Evolutionary conservation across 1,284 basidiomycete species (phyloP).

Genomic region (Ustilago vetiveriae): DNA sequence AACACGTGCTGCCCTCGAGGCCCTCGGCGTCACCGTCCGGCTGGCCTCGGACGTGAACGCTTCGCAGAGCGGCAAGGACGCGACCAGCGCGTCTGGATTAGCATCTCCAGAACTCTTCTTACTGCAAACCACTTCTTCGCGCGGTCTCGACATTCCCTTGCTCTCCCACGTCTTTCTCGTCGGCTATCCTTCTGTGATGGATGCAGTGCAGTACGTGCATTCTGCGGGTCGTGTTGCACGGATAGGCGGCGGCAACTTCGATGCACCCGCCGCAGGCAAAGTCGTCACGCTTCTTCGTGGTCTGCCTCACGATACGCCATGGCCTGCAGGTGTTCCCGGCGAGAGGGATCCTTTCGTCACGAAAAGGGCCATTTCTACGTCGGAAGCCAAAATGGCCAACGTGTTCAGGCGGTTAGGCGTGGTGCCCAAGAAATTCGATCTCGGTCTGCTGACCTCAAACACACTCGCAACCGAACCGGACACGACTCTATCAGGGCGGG

Average conservation of each 20-base stretch:
- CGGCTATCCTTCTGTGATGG: conserved; percentile 54
- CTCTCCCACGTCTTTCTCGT: conserved; percentile 64
- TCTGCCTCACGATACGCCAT: conserved; percentile 28
- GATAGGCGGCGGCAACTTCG: conserved; percentile 36
- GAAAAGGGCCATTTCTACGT: conserved; percentile 29
- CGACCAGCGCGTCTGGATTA: neutral
- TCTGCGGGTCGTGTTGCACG: conserved; percentile 62
- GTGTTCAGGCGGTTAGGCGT: conserved; percentile 54
- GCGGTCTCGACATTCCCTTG: conserved; percentile 61
- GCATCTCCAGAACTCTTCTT: conserved; percentile 46
- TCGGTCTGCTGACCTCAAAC: conserved; percentile 27
- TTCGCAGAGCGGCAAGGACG: neutral
- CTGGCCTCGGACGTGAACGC: conserved; percentile 13
- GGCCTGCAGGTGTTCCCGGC: conserved; percentile 13
- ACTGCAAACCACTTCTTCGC: conserved; percentile 55
- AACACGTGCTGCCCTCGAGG: conserved; percentile 44
- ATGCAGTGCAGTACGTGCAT: conserved; percentile 62
- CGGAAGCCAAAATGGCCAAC: conserved; percentile 56
- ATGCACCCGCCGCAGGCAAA: conserved; percentile 32
- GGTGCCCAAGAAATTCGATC: conserved; percentile 41
- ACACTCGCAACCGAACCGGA: neutral
- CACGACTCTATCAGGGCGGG: neutral
- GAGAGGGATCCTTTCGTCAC: neutral
- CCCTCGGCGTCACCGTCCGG: conserved; percentile 57
- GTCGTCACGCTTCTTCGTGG: conserved; percentile 61